phyloP scores from a whole-genome alignment of 2,329 filamentous ascomycete species.

The Ceratocystis cubensis region DNA sequence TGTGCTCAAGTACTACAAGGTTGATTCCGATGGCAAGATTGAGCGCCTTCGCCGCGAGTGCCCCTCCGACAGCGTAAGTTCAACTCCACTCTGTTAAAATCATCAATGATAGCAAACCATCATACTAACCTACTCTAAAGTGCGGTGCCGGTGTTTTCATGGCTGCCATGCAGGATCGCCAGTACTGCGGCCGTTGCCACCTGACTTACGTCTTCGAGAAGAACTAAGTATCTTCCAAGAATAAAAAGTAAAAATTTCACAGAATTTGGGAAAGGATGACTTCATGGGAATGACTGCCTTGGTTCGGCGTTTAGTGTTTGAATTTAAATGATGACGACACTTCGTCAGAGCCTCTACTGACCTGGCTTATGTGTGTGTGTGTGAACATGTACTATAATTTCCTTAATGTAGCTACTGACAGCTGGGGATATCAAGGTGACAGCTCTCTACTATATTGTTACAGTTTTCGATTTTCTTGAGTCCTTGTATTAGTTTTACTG shows the following conservation, averaged over 20 bases:
- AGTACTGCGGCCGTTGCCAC: slow-evolving; percentile 78
- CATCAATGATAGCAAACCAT: slow-evolving; percentile 27
- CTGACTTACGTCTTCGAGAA: slow-evolving; percentile 63
- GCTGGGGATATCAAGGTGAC: neutral
- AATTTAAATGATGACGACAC: slow-evolving; percentile 20
- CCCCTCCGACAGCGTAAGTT: slow-evolving; percentile 72
- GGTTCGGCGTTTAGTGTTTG: slow-evolving; percentile 22
- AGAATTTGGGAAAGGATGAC: slow-evolving; percentile 22
- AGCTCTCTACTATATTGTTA: no score
- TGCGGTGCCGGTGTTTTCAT: slow-evolving; percentile 99
- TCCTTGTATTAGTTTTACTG: neutral
- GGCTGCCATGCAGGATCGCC: slow-evolving; percentile 99
- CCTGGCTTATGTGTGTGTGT: slow-evolving; percentile 8
- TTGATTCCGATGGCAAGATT: slow-evolving; percentile 98
- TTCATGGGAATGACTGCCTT: slow-evolving; percentile 22
- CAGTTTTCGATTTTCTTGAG: no score
- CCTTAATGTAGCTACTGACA: neutral
- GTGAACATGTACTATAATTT: neutral
- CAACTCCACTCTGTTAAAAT: neutral
- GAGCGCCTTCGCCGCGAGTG: slow-evolving; percentile 98
- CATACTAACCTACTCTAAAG: slow-evolving; percentile 33
- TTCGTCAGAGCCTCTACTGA: slow-evolving; percentile 14
- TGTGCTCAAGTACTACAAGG: slow-evolving; percentile 99
- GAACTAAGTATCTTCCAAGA: slow-evolving; percentile 34
- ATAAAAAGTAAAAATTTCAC: slow-evolving; percentile 21